Evolutionary conservation across 306 rosid genomes (phyloP).

Genomic region (Castanospermum australe): DNA sequence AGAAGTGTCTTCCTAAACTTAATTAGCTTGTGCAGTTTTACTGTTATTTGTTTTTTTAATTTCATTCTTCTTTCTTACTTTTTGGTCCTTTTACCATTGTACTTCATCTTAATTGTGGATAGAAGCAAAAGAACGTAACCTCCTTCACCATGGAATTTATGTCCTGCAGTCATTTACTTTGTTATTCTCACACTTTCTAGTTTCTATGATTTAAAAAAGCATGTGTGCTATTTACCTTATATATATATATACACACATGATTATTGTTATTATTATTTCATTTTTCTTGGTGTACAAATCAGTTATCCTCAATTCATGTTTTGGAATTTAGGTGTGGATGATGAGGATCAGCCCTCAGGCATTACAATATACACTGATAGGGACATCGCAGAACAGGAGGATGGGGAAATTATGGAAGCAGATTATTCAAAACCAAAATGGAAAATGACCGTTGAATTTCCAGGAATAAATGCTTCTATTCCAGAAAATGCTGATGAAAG

Average conservation of each 20-base stretch:
- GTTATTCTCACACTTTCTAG: not conserved
- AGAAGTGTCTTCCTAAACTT: not conserved
- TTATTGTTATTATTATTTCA: not conserved
- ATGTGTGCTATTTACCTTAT: not conserved
- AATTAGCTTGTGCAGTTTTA: not conserved
- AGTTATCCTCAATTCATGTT: not conserved
- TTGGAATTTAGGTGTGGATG: constrained; percentile 63
- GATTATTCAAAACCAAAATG: constrained; percentile 41
- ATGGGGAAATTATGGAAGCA: constrained; percentile 79
- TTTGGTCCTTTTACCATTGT: not conserved
- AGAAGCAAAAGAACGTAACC: not conserved
- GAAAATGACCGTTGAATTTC: constrained; percentile 74
- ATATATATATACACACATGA: not conserved
- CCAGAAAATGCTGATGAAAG: constrained; percentile 79
- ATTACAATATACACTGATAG: constrained; percentile 69
- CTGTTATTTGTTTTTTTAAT: not conserved
- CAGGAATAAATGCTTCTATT: constrained; percentile 89
- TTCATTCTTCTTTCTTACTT: not conserved
- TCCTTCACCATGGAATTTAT: not conserved
- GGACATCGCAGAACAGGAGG: constrained; percentile 76
- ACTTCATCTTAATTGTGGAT: not conserved
- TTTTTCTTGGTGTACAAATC: not conserved
- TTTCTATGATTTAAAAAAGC: too few species aligned
- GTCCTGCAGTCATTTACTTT: not conserved
- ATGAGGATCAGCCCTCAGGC: constrained; percentile 90